A percentile compares a stretch with the other conserved stretches of the same genome.
phyloP scores from a whole-genome alignment of 2,329 filamentous ascomycete species.

The Fusarium transvaalense region DNA sequence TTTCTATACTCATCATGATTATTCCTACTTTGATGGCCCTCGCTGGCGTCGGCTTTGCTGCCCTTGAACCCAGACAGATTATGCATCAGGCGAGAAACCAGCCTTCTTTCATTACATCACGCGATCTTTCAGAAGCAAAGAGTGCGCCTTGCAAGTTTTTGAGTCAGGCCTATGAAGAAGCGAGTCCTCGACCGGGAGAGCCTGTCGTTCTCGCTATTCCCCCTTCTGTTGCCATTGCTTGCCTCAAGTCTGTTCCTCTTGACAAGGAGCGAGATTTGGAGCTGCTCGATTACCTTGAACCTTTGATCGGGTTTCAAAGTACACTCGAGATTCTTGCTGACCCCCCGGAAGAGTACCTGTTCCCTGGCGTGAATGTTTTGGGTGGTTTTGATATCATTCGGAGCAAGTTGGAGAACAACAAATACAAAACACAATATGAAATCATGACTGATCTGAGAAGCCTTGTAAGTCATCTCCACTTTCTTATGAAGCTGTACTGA shows the following conservation, averaged over 20 bases:
- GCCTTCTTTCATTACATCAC: slow-evolving; percentile 30
- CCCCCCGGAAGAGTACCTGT: slow-evolving; percentile 44
- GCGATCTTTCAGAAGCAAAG: slow-evolving; percentile 34
- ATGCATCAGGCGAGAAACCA: slow-evolving; percentile 32
- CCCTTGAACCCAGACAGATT: slow-evolving; percentile 42
- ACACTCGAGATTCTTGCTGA: slow-evolving; percentile 43
- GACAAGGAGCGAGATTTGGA: slow-evolving; percentile 44
- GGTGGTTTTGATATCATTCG: slow-evolving; percentile 39
- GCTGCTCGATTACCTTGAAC: slow-evolving; percentile 40
- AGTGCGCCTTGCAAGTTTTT: slow-evolving; percentile 38
- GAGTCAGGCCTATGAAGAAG: slow-evolving; percentile 34
- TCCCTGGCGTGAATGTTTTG: slow-evolving; percentile 42
- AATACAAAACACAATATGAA: slow-evolving; percentile 43
- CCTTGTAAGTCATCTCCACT: slow-evolving; percentile 33
- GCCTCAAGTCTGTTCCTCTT: slow-evolving; percentile 45
- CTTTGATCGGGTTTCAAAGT: slow-evolving; percentile 40
- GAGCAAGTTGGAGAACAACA: slow-evolving; percentile 29
- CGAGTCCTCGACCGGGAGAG: slow-evolving; percentile 8
- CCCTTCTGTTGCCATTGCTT: slow-evolving; percentile 41
- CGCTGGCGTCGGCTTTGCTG: slow-evolving; percentile 29
- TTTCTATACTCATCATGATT: slow-evolving; percentile 30
- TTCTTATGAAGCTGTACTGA: not conserved
- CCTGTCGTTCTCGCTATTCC: slow-evolving; percentile 27
- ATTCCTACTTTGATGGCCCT: slow-evolving; percentile 39
- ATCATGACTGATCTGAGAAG: slow-evolving; percentile 43